Conservation (phyloP, 2,329 filamentous ascomycete species). For the Neophaeococcomyces aloes region DNA sequence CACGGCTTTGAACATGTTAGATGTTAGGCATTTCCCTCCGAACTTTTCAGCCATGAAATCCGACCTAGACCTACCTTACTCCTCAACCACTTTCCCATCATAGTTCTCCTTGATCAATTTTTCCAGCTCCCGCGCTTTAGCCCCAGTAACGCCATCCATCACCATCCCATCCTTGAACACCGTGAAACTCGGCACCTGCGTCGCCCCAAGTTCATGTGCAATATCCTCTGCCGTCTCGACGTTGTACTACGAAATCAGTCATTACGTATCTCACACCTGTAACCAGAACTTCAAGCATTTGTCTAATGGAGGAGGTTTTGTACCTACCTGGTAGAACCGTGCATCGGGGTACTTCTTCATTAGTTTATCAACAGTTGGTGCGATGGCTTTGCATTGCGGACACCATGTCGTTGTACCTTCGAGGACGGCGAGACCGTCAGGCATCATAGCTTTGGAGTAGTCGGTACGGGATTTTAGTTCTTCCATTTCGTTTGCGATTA, state of each 20-base stretch:
- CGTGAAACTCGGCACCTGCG: not conserved
- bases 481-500: conserved; percentile 1
- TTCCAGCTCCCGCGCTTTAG: conserved; percentile 1
- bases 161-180: conserved; percentile 5
- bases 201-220: conserved; percentile 5
- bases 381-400: conserved; percentile 4
- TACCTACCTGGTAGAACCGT: conserved; percentile 4
- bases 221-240: conserved; percentile 5
- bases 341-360: conserved; percentile 9
- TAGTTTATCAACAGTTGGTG: conserved; percentile 1
- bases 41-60: too few relatives aligned
- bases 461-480: conserved; percentile 4
- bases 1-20: too few relatives aligned
- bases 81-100: conserved; percentile 3
- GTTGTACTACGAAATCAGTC: not conserved
- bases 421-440: conserved; percentile 2
- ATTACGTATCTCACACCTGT: too few relatives aligned
- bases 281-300: too few relatives aligned
- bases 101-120: conserved; percentile 7
- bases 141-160: conserved; percentile 2
- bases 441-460: conserved; percentile 6
- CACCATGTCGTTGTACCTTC: conserved; percentile 3
- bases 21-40: too few relatives aligned
- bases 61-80: too few relatives aligned
- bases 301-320: too few relatives aligned